Evolutionary conservation across 2,329 filamentous ascomycete genomes (phyloP).

Genomic region (Alternaria hordeiaustralica): DNA sequence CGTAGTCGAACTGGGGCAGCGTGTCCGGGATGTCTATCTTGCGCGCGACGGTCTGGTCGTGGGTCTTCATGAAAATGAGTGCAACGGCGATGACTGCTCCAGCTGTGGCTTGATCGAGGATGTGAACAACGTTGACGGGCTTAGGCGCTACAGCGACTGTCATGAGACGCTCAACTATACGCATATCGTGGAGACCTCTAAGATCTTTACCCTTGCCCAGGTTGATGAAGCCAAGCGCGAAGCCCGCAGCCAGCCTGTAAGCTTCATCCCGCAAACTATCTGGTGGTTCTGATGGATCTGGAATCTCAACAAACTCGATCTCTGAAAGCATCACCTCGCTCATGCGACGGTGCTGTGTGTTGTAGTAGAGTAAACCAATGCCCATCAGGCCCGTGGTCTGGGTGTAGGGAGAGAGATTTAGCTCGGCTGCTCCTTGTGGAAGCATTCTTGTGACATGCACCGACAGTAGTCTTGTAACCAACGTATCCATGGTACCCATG

Average conservation of each 20-base stretch:
- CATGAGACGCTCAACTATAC: constrained; percentile 85
- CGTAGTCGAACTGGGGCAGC: constrained; percentile 89
- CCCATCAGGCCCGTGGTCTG: constrained; percentile 98
- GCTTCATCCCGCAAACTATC: constrained; percentile 89
- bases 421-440: constrained; percentile 86
- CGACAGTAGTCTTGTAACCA: constrained; percentile 90
- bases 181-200: constrained; percentile 90
- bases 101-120: constrained; percentile 89
- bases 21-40: constrained; percentile 96
- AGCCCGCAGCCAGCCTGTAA: constrained; percentile 93
- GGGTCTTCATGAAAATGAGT: constrained; percentile 96
- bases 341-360: constrained; percentile 97
- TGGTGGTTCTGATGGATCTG: constrained; percentile 71
- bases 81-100: constrained; percentile 91
- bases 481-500: constrained; percentile 94
- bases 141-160: constrained; percentile 86
- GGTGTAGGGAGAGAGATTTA: constrained; percentile 90
- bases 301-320: constrained; percentile 84
- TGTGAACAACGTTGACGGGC: constrained; percentile 88
- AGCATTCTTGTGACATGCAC: constrained; percentile 96
- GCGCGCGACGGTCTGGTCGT: constrained; percentile 81
- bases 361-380: constrained; percentile 90
- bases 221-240: constrained; percentile 93
- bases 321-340: constrained; percentile 99
- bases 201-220: constrained; percentile 88